A percentile compares a stretch with the other conserved stretches of the same genome.
Evolutionary conservation across 106 monocot genomes (phyloP).

Genomic region (Agapanthus africanus): DNA sequence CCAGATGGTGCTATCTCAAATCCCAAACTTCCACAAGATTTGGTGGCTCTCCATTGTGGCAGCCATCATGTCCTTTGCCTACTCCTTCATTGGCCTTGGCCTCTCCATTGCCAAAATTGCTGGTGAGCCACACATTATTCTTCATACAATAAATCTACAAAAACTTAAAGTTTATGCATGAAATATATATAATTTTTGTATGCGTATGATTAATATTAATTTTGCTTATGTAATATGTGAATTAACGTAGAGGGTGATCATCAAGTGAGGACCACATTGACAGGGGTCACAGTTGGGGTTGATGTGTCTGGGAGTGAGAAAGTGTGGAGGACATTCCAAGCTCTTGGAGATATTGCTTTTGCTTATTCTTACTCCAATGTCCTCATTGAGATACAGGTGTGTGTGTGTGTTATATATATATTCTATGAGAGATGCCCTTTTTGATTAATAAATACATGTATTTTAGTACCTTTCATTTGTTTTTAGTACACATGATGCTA

Average conservation of each 20-base stretch:
- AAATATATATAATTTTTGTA: too few relatives aligned
- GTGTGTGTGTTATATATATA: too few relatives aligned
- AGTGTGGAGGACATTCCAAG: constrained; percentile 46
- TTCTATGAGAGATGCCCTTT: background rate
- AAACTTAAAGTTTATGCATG: too few relatives aligned
- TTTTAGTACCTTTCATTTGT: background rate
- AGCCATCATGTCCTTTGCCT: constrained; percentile 69
- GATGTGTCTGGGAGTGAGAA: constrained; percentile 34
- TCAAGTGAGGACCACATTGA: constrained; percentile 34
- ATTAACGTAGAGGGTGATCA: background rate
- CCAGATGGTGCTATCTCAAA: constrained; percentile 68
- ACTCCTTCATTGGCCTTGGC: constrained; percentile 76
- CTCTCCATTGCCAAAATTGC: constrained; percentile 82
- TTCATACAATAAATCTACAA: too few relatives aligned
- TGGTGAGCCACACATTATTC: constrained; percentile 38
- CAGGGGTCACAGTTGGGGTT: constrained; percentile 42
- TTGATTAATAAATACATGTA: background rate
- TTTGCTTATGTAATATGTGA: background rate
- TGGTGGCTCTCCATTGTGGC: constrained; percentile 84
- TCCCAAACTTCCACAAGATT: constrained; percentile 75
- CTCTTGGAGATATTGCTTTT: constrained; percentile 55
- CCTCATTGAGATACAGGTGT: constrained; percentile 61
- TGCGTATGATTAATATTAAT: background rate
- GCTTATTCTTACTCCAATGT: constrained; percentile 59
- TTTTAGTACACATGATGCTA: background rate